These are phyloP conservation scores for Zoysia matrella DNA, from an alignment of 202 grass and related monocot genomes.

Conservation along the genomic window DNA sequence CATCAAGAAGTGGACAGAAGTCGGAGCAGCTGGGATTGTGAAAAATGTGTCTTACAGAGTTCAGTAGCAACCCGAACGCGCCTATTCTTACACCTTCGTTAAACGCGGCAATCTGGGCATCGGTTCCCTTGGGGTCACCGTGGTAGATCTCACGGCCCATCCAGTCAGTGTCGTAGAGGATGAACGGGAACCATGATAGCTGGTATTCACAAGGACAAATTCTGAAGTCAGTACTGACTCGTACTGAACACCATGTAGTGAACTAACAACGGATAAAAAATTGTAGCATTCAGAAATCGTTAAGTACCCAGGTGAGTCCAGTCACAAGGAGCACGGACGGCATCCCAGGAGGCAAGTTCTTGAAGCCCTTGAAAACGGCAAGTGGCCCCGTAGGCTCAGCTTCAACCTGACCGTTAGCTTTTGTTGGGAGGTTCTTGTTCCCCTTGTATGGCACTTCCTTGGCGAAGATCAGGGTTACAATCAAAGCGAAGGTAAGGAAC, in stretches of 20 bases:
- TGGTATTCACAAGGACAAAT: slow-evolving; percentile 19
- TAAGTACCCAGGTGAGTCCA: slow-evolving; percentile 86
- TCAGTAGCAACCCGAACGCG: slow-evolving; percentile 79
- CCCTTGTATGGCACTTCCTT: slow-evolving; percentile 64
- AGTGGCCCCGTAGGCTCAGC: slow-evolving; percentile 39
- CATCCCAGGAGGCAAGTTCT: slow-evolving; percentile 86
- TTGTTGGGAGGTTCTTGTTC: slow-evolving; percentile 41
- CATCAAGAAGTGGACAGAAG: not conserved
- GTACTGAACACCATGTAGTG: too few relatives aligned
- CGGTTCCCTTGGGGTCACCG: slow-evolving; percentile 70
- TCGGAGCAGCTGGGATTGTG: not conserved
- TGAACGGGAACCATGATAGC: slow-evolving; percentile 97
- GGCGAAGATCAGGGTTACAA: slow-evolving; percentile 65
- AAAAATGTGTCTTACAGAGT: slow-evolving; percentile 55
- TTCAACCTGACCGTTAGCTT: slow-evolving; percentile 49
- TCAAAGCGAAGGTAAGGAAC: slow-evolving; percentile 54
- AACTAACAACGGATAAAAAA: not conserved
- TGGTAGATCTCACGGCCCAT: slow-evolving; percentile 99
- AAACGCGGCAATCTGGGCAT: slow-evolving; percentile 55
- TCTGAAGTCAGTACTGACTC: not conserved
- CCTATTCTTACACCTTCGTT: slow-evolving; percentile 77
- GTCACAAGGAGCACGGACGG: slow-evolving; percentile 86
- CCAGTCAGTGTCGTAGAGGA: slow-evolving; percentile 99
- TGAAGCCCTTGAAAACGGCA: slow-evolving; percentile 61
- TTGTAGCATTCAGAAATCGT: not conserved